Evolutionary conservation across 805 yeast species (phyloP), one percentile per base, ranked within the genome.

Genomic region (Wickerhamiella domercqiae): DNA sequence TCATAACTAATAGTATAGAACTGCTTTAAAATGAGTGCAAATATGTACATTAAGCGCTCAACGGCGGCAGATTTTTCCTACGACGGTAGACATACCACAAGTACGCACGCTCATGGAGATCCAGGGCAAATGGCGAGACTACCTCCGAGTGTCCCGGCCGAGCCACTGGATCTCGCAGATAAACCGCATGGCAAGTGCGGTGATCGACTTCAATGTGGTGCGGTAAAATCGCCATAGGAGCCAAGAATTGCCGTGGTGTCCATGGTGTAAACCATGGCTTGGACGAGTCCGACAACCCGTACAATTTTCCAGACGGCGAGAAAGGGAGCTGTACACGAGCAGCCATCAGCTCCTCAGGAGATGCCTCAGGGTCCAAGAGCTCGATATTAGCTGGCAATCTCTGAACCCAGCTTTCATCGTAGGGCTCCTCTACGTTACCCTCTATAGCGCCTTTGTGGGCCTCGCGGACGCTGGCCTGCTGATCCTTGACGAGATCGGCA

Each of bases 121-220:
- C 76, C 44, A 73, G 66, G 28, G 77, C 75, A 59, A 78, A 82
- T 38, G 98, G 98, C 39, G 94, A 67, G 45, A 90, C 80, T 42
- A 90, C 93, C 64, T 90, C 98, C 22, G 94, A 79, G 54, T 81
- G 86, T 40, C 95, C 96, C 5, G 96, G 95, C 57, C 96, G 73
- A 11, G 96, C 94, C 35, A 90, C 84, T 13, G 98, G 98, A 57
- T 90, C 94, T 61, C 96, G 78, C 57, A 90, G 62, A 59, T 87
- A 90, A n/a, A 90, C 79, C 4, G 95, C 96, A 57, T 86, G 95
- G 56, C 97, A 87, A 4, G 96, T 83, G 44, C 71, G 70, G 59
- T 81, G 87, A 17, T 93, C 80, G 32, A 90, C 64, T 62, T 90
- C 97, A 38, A 90, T 64, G 59, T 90, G 97, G 45, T 80, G 76